These are phyloP conservation scores for Trifolium repens DNA, from an alignment of 306 rosid species.

Conservation along the genomic window DNA sequence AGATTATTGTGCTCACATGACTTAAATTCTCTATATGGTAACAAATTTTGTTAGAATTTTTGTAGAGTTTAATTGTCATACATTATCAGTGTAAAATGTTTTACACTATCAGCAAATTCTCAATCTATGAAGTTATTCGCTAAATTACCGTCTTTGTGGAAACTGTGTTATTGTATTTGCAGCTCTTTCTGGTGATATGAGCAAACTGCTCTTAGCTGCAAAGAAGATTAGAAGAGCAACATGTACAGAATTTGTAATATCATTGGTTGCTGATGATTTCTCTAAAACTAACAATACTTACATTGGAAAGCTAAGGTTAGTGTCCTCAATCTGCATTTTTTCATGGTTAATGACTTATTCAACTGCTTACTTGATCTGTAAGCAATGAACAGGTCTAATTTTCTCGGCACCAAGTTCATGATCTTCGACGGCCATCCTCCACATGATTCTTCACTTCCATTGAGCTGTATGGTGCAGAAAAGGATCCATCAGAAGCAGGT, in stretches of 20 bases:
- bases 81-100: too few relatives aligned
- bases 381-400: constrained; percentile 75
- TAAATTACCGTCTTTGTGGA: constrained; percentile 2
- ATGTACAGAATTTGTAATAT: constrained; percentile 72
- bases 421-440: constrained; percentile 68
- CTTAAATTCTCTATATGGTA: background rate
- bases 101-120: background rate
- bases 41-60: constrained; percentile 8
- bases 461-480: constrained; percentile 55
- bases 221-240: constrained; percentile 81
- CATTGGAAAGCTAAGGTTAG: constrained; percentile 73
- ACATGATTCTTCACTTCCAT: constrained; percentile 51
- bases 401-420: constrained; percentile 86
- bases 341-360: constrained; percentile 30
- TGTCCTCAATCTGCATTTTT: constrained; percentile 1
- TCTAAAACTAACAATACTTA: constrained; percentile 67
- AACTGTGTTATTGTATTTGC: constrained; percentile 20
- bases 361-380: constrained; percentile 28
- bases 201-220: constrained; percentile 82
- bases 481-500: constrained; percentile 61
- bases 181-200: constrained; percentile 83
- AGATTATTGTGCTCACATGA: constrained; percentile 33
- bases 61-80: too few relatives aligned
- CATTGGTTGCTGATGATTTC: constrained; percentile 74
- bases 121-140: background rate